phyloP scores from a whole-genome alignment of 345 rosid species.

The Nephelium lappaceum region DNA sequence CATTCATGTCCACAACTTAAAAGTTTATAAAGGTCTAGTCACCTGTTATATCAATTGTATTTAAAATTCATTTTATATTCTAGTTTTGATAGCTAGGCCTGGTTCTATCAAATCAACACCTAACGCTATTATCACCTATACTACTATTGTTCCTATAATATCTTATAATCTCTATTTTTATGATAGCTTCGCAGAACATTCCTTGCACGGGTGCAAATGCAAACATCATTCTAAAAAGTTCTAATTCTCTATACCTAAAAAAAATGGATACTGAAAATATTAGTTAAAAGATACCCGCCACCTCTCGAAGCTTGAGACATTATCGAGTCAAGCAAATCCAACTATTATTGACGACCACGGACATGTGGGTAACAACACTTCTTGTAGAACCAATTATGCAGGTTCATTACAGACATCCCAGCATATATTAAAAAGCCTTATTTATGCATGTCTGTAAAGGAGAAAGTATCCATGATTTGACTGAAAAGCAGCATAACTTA shows the following conservation, averaged over 20 bases:
- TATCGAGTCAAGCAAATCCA: constrained; percentile 6
- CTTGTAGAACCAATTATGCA: neutral
- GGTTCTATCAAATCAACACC: neutral
- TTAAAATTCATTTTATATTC: neutral
- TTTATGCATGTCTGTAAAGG: constrained; percentile 1
- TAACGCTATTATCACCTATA: neutral
- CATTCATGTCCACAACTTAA: too few relatives aligned
- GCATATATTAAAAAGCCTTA: constrained; percentile 9
- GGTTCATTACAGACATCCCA: constrained; percentile 5
- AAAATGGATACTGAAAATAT: constrained; percentile 1
- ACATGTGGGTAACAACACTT: neutral
- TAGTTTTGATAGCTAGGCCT: neutral
- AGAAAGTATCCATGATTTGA: constrained; percentile 5
- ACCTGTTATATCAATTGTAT: neutral
- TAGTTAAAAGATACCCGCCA: neutral
- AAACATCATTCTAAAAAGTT: neutral
- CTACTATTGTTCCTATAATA: neutral
- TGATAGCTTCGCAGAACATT: neutral
- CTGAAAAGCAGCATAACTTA: constrained; percentile 46
- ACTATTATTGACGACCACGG: neutral
- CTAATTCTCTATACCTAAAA: neutral
- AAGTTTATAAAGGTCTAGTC: neutral
- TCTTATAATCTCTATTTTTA: neutral
- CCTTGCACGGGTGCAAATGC: neutral
- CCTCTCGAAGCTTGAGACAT: constrained; percentile 2